Evolutionary conservation across 2,329 filamentous ascomycete genomes (phyloP).

Genomic region (Aureobasidium mangrovei): DNA sequence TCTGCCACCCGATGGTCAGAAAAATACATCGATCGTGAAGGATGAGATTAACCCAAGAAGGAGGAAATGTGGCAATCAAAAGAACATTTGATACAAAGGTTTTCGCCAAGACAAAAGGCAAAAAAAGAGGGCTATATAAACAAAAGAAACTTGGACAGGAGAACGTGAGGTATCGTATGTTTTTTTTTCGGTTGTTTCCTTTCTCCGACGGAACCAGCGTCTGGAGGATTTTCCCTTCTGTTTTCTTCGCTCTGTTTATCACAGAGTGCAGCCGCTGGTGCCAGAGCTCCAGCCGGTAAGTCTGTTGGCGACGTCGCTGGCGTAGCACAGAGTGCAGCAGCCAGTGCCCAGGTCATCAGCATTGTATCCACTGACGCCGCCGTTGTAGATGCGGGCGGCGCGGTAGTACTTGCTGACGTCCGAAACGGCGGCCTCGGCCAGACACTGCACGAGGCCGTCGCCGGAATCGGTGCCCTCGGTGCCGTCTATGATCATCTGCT

Average conservation of each 20-base stretch:
- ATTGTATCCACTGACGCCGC: constrained; percentile 32
- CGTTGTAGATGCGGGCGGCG: constrained; percentile 44
- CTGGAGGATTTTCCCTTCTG: neutral
- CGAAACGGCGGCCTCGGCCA: constrained; percentile 22
- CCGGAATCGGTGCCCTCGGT: constrained; percentile 33
- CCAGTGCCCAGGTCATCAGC: constrained; percentile 33
- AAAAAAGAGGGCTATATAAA: no score
- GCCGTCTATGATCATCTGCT: constrained; percentile 37
- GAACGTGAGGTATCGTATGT: no score
- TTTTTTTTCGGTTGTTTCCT: neutral
- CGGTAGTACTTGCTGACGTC: constrained; percentile 37
- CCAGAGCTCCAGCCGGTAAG: constrained; percentile 33
- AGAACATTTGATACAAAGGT: no score
- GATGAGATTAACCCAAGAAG: no score
- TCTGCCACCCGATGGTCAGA: no score
- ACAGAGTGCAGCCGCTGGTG: neutral
- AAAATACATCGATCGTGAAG: no score
- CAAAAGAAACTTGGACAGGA: no score
- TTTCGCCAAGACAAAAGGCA: no score
- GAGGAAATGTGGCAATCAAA: no score
- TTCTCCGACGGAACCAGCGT: neutral
- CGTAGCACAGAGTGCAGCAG: constrained; percentile 43
- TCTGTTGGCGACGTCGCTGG: constrained; percentile 43
- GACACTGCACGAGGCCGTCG: constrained; percentile 35
- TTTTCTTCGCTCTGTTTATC: neutral